phyloP scores from a whole-genome alignment of 768 basidiomycete species.

The Amanita molliuscula region DNA sequence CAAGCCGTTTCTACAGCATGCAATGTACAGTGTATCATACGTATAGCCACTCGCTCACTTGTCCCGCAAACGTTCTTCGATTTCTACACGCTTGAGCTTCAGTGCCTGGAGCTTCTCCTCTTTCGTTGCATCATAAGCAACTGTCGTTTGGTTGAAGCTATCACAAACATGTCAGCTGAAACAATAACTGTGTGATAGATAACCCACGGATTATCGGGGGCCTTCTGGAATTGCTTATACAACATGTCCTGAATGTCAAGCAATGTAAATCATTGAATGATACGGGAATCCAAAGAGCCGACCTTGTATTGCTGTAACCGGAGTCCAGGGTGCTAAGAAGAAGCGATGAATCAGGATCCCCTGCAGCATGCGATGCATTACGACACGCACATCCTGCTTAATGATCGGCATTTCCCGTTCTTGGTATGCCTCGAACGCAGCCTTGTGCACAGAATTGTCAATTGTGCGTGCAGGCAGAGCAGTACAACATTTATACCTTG shows the following conservation, averaged over 20 bases:
- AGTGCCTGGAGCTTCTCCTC: constrained; percentile 77
- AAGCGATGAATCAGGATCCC: constrained; percentile 7
- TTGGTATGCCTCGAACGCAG: constrained; percentile 84
- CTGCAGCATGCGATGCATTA: constrained; percentile 3
- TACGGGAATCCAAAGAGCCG: constrained; percentile 7
- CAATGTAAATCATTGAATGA: not conserved
- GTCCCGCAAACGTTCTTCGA: constrained; percentile 58
- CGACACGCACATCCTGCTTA: constrained; percentile 48
- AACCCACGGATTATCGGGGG: constrained; percentile 87
- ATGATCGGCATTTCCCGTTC: constrained; percentile 79
- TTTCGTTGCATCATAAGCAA: constrained; percentile 80
- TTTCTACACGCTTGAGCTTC: constrained; percentile 51
- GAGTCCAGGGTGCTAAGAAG: constrained; percentile 69
- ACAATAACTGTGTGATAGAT: not conserved
- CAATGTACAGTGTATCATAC: not conserved
- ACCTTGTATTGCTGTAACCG: constrained; percentile 87
- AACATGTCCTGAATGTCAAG: constrained; percentile 55
- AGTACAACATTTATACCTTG: constrained; percentile 43
- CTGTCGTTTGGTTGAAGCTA: constrained; percentile 77
- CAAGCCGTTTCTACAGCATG: not conserved
- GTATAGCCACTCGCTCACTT: constrained; percentile 12
- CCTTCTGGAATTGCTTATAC: constrained; percentile 94
- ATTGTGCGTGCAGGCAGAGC: not conserved
- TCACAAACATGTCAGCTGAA: not conserved
- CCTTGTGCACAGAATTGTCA: constrained; percentile 28